Evolutionary conservation across 2,329 filamentous ascomycete genomes (phyloP), one percentile per base, ranked within the genome.

Genomic region (Cadophora gregata): DNA sequence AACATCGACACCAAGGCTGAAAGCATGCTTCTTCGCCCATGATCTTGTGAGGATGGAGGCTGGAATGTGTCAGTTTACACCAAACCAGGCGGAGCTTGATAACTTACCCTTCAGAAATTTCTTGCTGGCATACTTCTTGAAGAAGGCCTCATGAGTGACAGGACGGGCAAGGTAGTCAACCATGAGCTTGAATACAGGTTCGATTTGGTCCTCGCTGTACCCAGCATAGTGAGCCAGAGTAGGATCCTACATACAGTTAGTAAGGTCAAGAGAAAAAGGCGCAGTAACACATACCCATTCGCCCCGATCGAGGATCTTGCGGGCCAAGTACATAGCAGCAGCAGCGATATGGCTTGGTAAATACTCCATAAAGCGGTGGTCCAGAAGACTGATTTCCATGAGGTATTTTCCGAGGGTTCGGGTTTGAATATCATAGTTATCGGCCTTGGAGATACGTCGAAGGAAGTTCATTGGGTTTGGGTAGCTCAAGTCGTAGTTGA

Each of bases 391-490:
- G 77, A 99, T 97, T 83, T 99, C 96, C 83, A 97, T 93, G 58
- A 99, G 85, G 79, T 98, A 99, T 83, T 99, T 99, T 79, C 93
- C 96, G 67, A 99, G 88, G 56, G 96, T 99, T 75, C 96, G 92
- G 68, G 94, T 97, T 80, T 97, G 93, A 76, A 98, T 97, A 80
- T 99, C 95, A 81, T 99, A 99, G 84, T 97, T 96, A 82, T 99
- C 96, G 76, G 96, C 96, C 85, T 99, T 99, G 69, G 95, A 98
- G 80, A 99, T 97, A 73, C 96, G 92, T 71, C 96, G 93, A 68
- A 99, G 88, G 83, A 99, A 99, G 86, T 99, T 99, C 96, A 99
- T 99, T 25, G 96, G 96, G 81, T 99, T 99, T 65, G 96, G 96
- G 78, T 97, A 99, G 83, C 94, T 97, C 71, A 99, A 88, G 78